phyloP scores from a whole-genome alignment of 345 rosid genomes.

The Camelina sativa region DNA sequence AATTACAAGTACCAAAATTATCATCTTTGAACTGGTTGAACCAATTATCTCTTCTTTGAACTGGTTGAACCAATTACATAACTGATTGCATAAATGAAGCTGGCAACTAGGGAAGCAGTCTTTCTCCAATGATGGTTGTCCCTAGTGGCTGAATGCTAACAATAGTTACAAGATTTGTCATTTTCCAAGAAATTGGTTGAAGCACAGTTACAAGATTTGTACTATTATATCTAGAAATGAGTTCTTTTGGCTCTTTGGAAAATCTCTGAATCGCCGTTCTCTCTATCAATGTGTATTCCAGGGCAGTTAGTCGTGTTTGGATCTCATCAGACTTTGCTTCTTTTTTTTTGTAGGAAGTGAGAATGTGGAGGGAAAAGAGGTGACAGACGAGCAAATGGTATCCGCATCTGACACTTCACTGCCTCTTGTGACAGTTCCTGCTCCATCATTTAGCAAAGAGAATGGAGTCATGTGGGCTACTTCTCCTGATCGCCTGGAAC shows the following conservation, averaged over 20 bases:
- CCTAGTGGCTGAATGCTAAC: slow-evolving; percentile 13
- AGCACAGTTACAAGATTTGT: slow-evolving; percentile 8
- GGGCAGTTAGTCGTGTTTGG: neutral
- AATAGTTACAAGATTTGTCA: neutral
- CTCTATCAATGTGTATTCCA: slow-evolving; percentile 23
- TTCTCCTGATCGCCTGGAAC: slow-evolving; percentile 87
- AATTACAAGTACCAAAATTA: neutral
- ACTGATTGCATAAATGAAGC: neutral
- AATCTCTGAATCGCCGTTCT: neutral
- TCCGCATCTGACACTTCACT: slow-evolving; percentile 62
- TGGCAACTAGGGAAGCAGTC: neutral
- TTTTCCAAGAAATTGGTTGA: slow-evolving; percentile 1
- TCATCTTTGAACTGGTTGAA: neutral
- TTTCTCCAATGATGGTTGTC: neutral
- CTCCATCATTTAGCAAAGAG: slow-evolving; percentile 65
- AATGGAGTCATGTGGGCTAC: slow-evolving; percentile 81
- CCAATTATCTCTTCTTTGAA: neutral
- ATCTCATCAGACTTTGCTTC: slow-evolving; percentile 20
- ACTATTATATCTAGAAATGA: slow-evolving; percentile 4
- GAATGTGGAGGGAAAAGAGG: slow-evolving; percentile 53
- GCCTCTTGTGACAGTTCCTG: slow-evolving; percentile 76
- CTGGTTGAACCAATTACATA: no score
- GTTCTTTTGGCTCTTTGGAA: neutral
- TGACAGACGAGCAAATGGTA: slow-evolving; percentile 50
- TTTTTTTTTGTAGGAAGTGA: slow-evolving; percentile 55